phyloP scores from a whole-genome alignment of 306 rosid genomes.

The Cucumis cinereus region DNA sequence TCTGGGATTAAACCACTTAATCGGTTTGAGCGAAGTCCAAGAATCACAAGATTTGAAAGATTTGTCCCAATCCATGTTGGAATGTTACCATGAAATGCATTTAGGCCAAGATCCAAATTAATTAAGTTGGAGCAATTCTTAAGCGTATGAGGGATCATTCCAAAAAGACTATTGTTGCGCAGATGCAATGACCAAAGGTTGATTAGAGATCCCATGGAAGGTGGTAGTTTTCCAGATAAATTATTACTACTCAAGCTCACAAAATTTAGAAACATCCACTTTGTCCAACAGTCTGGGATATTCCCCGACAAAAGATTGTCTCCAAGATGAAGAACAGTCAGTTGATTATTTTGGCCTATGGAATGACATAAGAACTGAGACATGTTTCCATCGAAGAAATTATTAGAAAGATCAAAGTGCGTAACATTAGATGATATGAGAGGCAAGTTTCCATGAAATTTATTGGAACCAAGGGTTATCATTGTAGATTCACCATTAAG shows the following conservation, averaged over 20 bases:
- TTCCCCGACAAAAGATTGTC: constrained; percentile 3
- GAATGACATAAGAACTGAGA: background rate
- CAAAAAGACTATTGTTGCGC: constrained; percentile 11
- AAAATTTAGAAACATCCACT: background rate
- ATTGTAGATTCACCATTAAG: background rate
- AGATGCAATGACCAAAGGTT: constrained; percentile 7
- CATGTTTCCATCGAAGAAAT: background rate
- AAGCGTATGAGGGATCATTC: constrained; percentile 8
- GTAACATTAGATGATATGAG: background rate
- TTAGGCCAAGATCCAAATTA: background rate
- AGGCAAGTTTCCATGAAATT: background rate
- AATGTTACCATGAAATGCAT: constrained; percentile 10
- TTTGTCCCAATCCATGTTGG: constrained; percentile 6
- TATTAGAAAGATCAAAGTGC: constrained; percentile 1
- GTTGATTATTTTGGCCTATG: background rate
- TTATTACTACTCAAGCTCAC: constrained; percentile 10
- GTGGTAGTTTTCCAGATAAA: constrained; percentile 15
- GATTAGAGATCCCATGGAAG: constrained; percentile 9
- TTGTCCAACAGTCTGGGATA: constrained; percentile 12
- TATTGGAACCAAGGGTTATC: background rate
- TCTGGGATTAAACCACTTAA: background rate
- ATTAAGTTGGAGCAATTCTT: background rate
- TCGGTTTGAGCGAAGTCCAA: constrained; percentile 9
- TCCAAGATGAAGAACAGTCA: background rate
- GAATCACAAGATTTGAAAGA: background rate